Base-by-base conservation (phyloP, 305 asterid species). In the Ajuga reptans region DNA sequence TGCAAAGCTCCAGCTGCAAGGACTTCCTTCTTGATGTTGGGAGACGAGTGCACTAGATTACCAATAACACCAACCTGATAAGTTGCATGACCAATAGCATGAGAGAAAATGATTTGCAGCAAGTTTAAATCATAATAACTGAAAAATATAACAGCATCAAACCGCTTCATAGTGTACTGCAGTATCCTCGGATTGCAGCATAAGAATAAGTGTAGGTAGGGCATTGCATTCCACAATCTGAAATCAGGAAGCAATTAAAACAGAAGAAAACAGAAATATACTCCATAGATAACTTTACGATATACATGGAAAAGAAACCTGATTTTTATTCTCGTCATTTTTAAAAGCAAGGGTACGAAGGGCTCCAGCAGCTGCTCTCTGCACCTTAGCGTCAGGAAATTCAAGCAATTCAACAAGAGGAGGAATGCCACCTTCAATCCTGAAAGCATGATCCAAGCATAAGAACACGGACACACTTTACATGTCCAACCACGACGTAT, bases 81-180 rank as follows among this genome's bases (percentile, higher is more conserved):
- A 39, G 46, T 58, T 49, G 73, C 57, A 55, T 67, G 14, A 73
- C 72, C 51, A 78, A 67, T 69, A 66, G 21, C 50, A 73, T 58
- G 15, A 69, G 64, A 11, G 31, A 5, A 54, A 8, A 58, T 10
- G 29, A 68, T 49, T 8, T 17, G 68, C 27, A 68, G 42, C 34
- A 39, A 64, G 43, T 49, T 15, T 49, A 64, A 66, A 58, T 42
- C 21, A 47, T 4, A 68, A 60, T 47, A 52, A 47, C 45, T 62
- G 73, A 58, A 50, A 15, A 18, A 61, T 51, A 24, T 37, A 46
- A 62, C 14, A 57, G 76, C 43, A 55, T 64, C 86, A 17, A 73
- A 93, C 99, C 91, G 99, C 98, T 91, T 94, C 99, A 69, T 94
- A 94, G 76, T 89, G 99, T 80, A 94, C 85, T 34, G 96, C 96